Evolutionary conservation across 306 rosid species (phyloP), one percentile per base, ranked within the genome.

Genomic region (Leucaena leucocephala): DNA sequence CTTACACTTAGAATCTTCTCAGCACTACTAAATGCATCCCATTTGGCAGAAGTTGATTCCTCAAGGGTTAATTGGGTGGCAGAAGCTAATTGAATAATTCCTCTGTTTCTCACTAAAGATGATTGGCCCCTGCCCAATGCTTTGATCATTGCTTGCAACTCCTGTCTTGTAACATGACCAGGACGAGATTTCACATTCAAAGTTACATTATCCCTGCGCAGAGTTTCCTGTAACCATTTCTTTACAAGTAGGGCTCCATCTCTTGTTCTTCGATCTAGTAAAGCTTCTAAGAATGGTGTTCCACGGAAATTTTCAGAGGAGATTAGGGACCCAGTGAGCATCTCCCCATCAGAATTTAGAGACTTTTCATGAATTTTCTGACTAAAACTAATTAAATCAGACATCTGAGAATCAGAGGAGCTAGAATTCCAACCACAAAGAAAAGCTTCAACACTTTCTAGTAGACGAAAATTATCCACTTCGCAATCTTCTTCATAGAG

Each of bases 181-280:
- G 97, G 80, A 16, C 92, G 93, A 61, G 91, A 79, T 82, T 88
- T 94, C 71, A 90, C 87, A 84, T 88, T 89, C 76, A 84, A 79
- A 8, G 82, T 70, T 45, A 89, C 72, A 57, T 84, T 94, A 80
- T 92, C 97, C 76, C 71, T 73, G 71, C 84, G 92, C 78, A 91
- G 52, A 57, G 93, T 83, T 92, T 94, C 98, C 86, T 89, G 95
- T 72, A 92, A 89, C 98, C 97, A 94, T 88, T 88, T 94, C 90
- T 92, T 92, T 76, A 94, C 89, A 76, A 94, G 84, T 65, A 92
- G 36, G 73, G 88, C 63, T 68, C 97, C 97, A 84, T 92, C 97
- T 83, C 88, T 94, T 63, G 92, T 88, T 84, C 87, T 91, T 82
- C 97, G 89, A 82, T 94, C 95, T 35, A 94, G 84, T 73, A 94